These are phyloP conservation scores for Nigrospora oryzae DNA, from an alignment of 2,329 filamentous ascomycete species.

Conservation along the genomic window DNA sequence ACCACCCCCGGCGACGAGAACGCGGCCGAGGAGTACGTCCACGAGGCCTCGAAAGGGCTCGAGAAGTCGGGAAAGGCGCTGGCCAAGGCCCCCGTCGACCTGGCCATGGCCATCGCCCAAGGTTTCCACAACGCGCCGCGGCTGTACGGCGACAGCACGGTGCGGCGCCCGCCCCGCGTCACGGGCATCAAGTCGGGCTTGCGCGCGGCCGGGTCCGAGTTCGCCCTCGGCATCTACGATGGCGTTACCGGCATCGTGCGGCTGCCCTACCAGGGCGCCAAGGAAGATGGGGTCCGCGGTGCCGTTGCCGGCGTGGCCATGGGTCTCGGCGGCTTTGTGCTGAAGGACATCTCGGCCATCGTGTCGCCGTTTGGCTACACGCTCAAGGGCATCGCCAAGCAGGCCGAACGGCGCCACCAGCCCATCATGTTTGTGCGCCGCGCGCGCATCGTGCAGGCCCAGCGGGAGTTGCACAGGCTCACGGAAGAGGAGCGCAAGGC, in stretches of 20 bases:
- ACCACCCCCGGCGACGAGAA: conserved; percentile 18
- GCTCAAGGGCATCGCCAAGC: conserved; percentile 55
- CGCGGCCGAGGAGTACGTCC: conserved; percentile 32
- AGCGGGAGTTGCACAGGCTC: conserved; percentile 31
- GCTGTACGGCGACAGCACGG: conserved; percentile 62
- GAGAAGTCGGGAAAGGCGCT: conserved; percentile 42
- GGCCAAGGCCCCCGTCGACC: conserved; percentile 48
- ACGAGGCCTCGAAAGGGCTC: conserved; percentile 43
- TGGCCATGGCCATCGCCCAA: conserved; percentile 54
- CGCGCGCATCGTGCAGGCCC: conserved; percentile 51
- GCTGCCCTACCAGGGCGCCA: conserved; percentile 50
- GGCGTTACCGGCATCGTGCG: conserved; percentile 54
- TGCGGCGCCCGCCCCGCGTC: conserved; percentile 53
- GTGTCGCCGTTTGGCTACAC: conserved; percentile 53
- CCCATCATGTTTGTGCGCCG: conserved; percentile 45
- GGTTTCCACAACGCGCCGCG: conserved; percentile 65
- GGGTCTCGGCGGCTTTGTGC: conserved; percentile 53
- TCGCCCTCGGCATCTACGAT: conserved; percentile 57
- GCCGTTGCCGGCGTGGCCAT: conserved; percentile 45
- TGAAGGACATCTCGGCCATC: conserved; percentile 56
- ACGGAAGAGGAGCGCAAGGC: conserved; percentile 19
- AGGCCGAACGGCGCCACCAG: conserved; percentile 43
- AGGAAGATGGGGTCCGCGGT: conserved; percentile 45
- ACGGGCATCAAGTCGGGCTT: conserved; percentile 58
- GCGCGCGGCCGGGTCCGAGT: conserved; percentile 51